Base-by-base conservation (phyloP, 371 early-diverging fungal species). In the Apophysomyces trapeziformis region DNA sequence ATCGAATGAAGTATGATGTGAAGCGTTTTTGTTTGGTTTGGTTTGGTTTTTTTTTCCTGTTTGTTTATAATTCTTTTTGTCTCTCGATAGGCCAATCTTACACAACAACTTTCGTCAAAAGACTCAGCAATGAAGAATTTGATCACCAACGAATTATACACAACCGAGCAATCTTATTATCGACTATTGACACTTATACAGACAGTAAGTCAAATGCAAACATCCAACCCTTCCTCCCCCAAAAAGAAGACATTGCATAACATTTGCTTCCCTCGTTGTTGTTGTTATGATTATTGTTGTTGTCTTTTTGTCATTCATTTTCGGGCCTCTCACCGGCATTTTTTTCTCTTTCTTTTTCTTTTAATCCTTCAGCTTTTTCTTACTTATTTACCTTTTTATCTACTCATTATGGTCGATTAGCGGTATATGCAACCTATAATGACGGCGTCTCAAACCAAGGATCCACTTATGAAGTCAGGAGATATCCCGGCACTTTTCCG, bases 391-490 rank as follows among this genome's bases (percentile, higher is more conserved):
- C 3, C 3, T 26, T 26, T 26, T 26, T 26, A 3, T 26, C 3
- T 26, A 26, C 32, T 26, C 32, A 26, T 26, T 26, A 26, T 26
- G 32, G 32, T 26, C 32, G 32, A 32, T 35, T 68, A 74, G 78
- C 67, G 70, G 16, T 79, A 80, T 50, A 76, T 80, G 80, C 63
- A 71, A 32, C 76, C 76, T 11, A 74, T 80, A 76, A 45, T 76
- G 59, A 57, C 59, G 38, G 78, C 78, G 9, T 66, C 74, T 4
- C 66, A 69, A 41, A 18, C 65, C 26, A 72, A 71, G 58, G 26
- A 70, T 50, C 57, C 80, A 1, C 60, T 80, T 1, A 73, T 80
- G 13, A 77, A 71, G 59, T 56, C 70, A 38, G 54, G 67, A 9
- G 77, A 80, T 58, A 72, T 80, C 8, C 75, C 74, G 36, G 45